A percentile compares a stretch with the other conserved stretches of the same genome.
phyloP scores from a whole-genome alignment of 371 early-diverging fungal species.

The Cladochytrium tenue region DNA sequence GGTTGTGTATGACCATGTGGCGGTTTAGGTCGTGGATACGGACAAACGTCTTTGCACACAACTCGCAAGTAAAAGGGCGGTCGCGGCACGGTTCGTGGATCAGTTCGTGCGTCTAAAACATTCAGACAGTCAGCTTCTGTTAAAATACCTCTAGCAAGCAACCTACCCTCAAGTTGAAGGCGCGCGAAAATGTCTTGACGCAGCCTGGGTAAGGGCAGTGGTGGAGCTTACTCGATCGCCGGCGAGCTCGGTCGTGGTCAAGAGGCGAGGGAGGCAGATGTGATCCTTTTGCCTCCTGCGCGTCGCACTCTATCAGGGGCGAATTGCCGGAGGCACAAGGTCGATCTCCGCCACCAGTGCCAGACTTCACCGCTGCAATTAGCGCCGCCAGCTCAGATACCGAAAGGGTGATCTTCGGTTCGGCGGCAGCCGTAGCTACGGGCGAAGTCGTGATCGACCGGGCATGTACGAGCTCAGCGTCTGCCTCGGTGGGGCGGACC shows the following conservation, averaged over 20 bases:
- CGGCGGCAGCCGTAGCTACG: neutral
- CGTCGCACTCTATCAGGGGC: neutral
- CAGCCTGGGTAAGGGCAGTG: constrained; percentile 62
- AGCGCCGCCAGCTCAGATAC: neutral
- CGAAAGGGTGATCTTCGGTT: neutral
- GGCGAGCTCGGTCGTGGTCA: constrained; percentile 6
- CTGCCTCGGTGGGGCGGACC: neutral
- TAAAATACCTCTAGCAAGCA: too few species aligned
- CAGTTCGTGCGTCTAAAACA: constrained; percentile 46
- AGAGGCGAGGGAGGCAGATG: neutral
- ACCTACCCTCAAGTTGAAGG: constrained; percentile 79
- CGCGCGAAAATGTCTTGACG: constrained; percentile 76
- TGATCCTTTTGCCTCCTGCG: neutral
- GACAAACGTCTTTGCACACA: constrained; percentile 22
- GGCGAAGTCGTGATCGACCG: neutral
- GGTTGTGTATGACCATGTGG: constrained; percentile 19
- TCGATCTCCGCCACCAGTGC: neutral
- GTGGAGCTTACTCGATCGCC: constrained; percentile 36
- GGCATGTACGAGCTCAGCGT: too few species aligned
- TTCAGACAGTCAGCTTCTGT: too few species aligned
- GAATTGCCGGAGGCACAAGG: neutral
- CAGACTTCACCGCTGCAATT: neutral
- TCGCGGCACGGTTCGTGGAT: constrained; percentile 25
- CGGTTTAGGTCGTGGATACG: constrained; percentile 25
- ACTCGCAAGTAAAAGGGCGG: constrained; percentile 15